Evolutionary conservation across 2,329 filamentous ascomycete species (phyloP).

Genomic region (Zasmidium citrigriseum): DNA sequence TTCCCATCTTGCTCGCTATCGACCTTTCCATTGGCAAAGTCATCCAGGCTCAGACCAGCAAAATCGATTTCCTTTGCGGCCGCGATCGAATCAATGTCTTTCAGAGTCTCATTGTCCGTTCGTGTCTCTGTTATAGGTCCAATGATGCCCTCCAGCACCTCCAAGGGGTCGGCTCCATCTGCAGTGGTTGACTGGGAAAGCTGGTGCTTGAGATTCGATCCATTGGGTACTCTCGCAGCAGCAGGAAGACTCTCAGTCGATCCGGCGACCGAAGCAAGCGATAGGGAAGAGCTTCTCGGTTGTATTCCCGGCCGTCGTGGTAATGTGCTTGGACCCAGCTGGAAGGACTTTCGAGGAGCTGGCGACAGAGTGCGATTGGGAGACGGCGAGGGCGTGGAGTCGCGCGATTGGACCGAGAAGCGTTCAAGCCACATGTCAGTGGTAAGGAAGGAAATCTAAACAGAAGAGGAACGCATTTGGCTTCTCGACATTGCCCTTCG

Average conservation of each 20-base stretch:
- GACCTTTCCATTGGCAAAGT: slow-evolving; percentile 56
- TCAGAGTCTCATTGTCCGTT: slow-evolving; percentile 31
- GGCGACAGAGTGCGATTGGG: slow-evolving; percentile 72
- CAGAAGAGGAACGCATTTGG: too few species aligned
- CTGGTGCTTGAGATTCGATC: slow-evolving; percentile 65
- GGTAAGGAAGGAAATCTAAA: neutral
- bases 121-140: slow-evolving; percentile 36
- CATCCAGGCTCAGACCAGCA: slow-evolving; percentile 71
- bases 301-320: slow-evolving; percentile 68
- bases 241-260: slow-evolving; percentile 74
- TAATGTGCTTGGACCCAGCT: slow-evolving; percentile 67
- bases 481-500: too few species aligned
- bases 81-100: slow-evolving; percentile 38
- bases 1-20: slow-evolving; percentile 31
- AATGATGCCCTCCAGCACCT: slow-evolving; percentile 65
- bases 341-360: slow-evolving; percentile 66
- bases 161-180: slow-evolving; percentile 68
- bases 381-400: slow-evolving; percentile 64
- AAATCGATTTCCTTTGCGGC: slow-evolving; percentile 75
- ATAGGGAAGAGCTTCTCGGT: slow-evolving; percentile 75
- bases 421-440: slow-evolving; percentile 86
- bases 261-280: slow-evolving; percentile 70
- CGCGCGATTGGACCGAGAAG: slow-evolving; percentile 72
- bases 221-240: slow-evolving; percentile 66
- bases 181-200: slow-evolving; percentile 49